Evolutionary conservation across 306 rosid genomes (phyloP).

Genomic region (Dryas drummondii): DNA sequence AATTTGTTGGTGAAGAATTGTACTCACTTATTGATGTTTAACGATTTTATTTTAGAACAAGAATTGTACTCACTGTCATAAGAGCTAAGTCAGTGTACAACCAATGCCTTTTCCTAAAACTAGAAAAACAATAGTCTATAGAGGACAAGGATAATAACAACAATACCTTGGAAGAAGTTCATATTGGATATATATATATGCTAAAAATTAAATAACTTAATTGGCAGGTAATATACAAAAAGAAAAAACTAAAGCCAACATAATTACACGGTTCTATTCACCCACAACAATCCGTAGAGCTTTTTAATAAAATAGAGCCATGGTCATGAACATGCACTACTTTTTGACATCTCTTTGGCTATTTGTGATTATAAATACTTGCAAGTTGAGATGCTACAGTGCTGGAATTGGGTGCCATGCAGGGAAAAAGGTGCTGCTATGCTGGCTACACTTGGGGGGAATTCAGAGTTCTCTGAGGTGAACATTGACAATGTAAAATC

Average conservation of each 20-base stretch:
- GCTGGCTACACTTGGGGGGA: slow-evolving; percentile 60
- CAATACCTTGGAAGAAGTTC: background rate
- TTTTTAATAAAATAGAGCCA: background rate
- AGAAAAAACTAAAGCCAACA: background rate
- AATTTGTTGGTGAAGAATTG: background rate
- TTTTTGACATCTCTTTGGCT: background rate
- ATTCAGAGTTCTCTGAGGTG: slow-evolving; percentile 60
- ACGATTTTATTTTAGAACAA: background rate
- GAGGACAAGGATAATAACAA: background rate
- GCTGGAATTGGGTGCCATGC: slow-evolving; percentile 22
- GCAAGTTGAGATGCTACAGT: background rate
- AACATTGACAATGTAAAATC: slow-evolving; percentile 51
- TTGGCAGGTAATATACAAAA: background rate
- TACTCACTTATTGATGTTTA: background rate
- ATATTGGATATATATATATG: background rate
- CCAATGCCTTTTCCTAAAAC: too few species aligned
- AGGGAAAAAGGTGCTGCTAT: slow-evolving; percentile 74
- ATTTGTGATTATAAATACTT: background rate
- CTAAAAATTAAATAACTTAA: background rate
- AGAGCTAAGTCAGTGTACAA: background rate
- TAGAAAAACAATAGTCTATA: background rate
- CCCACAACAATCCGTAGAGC: background rate
- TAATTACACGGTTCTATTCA: background rate
- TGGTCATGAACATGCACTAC: background rate
- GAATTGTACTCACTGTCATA: background rate